Evolutionary conservation across 1,284 basidiomycete genomes (phyloP), one percentile per base, ranked within the genome.

Genomic region (Nidula niveotomentosa): DNA sequence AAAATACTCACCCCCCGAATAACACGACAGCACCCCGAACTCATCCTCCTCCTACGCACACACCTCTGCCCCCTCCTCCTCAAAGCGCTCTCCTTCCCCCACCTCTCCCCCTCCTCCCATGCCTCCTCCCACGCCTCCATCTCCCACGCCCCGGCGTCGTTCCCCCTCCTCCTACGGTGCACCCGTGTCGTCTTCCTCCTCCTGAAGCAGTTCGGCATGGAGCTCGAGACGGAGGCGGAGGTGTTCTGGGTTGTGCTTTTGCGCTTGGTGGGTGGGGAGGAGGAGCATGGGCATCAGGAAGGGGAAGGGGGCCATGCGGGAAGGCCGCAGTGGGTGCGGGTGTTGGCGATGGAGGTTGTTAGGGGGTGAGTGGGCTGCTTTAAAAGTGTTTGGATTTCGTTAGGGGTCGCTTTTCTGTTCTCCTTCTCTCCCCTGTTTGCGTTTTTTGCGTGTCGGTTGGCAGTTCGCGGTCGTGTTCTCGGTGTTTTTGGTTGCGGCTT

Each of bases 181-280:
- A 95, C 92, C 36, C 90, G 96, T 6, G 90, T 98, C 15, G 89
- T 98, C 45, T 98, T 96, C 74, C 80, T 98, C 30, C 82, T 98
- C 8, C 80, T 98, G 53, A 96, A 97, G 58, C 92, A 96, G 53
- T 98, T 98, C 72, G 90, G 88, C 2, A 76, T 79, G 33, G 90
- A 97, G 62, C 77, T 97, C 36, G 77, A 82, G 56, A 84, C 86
- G 0, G 92, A 96, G 69, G 80, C 91, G 0, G 93, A 96, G 66
- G 88, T 91, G 0, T 96, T 96, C 71, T 77, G 96, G 12, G 83
- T 84, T 71, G 76, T 94, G 39, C 79, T 97, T 39, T 91, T 96
- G 59, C 82, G 80, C 60, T 84, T 93, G 56, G 82, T 94, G 48
- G 80, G 85, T 8, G 89, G 92, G 7, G 93, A 95, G 37, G 60